phyloP scores from a whole-genome alignment of 2,329 filamentous ascomycete genomes.

The Laburnicola sp. region DNA sequence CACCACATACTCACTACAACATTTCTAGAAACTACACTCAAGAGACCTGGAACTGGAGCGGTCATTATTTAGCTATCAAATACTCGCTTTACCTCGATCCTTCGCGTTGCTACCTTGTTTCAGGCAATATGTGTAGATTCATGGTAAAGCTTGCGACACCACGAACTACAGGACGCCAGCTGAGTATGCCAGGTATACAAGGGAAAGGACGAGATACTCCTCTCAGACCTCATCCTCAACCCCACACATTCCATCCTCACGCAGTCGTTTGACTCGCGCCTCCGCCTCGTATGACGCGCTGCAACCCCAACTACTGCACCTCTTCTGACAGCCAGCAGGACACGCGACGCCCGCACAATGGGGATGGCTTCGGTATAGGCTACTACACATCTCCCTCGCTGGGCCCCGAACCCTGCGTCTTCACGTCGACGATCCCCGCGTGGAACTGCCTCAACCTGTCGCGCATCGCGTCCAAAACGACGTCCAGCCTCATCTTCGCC shows the following conservation, averaged over 20 bases:
- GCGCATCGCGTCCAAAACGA: slow-evolving; percentile 91
- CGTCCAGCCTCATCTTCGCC: slow-evolving; percentile 88
- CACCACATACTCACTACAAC: slow-evolving; percentile 7
- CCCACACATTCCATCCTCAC: slow-evolving; percentile 96
- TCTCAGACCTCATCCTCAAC: slow-evolving; percentile 94
- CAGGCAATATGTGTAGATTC: slow-evolving; percentile 46
- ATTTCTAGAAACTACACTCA: too few species aligned
- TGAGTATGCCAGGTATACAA: slow-evolving; percentile 75
- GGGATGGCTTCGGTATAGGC: slow-evolving; percentile 95
- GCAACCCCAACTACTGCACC: neutral
- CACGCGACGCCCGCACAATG: slow-evolving; percentile 89
- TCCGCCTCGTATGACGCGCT: slow-evolving; percentile 77
- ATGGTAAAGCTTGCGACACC: slow-evolving; percentile 31
- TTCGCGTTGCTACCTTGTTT: neutral
- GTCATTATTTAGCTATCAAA: too few species aligned
- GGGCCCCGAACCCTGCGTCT: slow-evolving; percentile 90
- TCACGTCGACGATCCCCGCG: slow-evolving; percentile 93
- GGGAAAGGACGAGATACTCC: slow-evolving; percentile 91
- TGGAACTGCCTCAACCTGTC: slow-evolving; percentile 99
- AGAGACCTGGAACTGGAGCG: too few species aligned
- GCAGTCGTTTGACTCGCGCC: slow-evolving; percentile 93
- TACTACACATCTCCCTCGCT: slow-evolving; percentile 89
- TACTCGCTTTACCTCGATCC: neutral
- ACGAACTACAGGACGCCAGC: slow-evolving; percentile 3
- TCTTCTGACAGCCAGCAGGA: slow-evolving; percentile 59